Percentiles rank a stretch among this genome's conserved stretches.
phyloP scores from a whole-genome alignment of 441 rosid genomes.

The Kokia cookei region DNA sequence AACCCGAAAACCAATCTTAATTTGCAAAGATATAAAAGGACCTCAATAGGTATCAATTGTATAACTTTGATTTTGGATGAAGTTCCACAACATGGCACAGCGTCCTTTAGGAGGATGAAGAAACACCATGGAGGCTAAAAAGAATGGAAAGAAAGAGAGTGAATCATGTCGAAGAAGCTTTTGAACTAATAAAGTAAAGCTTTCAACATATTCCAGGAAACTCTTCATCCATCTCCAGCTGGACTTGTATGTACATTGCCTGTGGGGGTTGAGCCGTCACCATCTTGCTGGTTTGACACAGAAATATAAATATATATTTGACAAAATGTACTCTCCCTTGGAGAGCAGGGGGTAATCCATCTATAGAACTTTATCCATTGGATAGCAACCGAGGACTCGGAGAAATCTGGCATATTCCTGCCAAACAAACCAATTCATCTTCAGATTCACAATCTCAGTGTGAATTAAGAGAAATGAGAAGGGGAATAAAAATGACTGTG shows the following conservation, averaged over 20 bases:
- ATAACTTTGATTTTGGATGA: not conserved
- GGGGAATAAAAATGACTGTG: not conserved
- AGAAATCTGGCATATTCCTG: conserved; percentile 79
- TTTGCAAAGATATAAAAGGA: not conserved
- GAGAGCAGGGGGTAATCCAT: not conserved
- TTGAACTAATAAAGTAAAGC: not conserved
- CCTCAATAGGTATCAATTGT: not conserved
- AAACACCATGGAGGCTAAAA: not conserved
- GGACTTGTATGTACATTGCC: not conserved
- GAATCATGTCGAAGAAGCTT: not conserved
- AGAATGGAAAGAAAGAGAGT: not conserved
- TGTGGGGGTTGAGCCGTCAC: not conserved
- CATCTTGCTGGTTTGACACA: not conserved
- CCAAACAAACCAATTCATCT: not conserved
- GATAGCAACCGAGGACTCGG: conserved; percentile 84
- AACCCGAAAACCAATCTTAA: not conserved
- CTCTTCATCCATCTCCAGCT: not conserved
- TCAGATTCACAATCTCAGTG: not conserved
- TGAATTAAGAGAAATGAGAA: not conserved
- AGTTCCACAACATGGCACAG: not conserved
- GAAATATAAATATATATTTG: not conserved
- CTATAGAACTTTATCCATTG: conserved; percentile 30
- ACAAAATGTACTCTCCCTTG: not conserved
- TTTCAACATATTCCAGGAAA: not conserved
- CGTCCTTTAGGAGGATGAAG: not conserved